Conservation (phyloP, 2,329 filamentous ascomycete genomes). For the Fusarium sp. region DNA sequence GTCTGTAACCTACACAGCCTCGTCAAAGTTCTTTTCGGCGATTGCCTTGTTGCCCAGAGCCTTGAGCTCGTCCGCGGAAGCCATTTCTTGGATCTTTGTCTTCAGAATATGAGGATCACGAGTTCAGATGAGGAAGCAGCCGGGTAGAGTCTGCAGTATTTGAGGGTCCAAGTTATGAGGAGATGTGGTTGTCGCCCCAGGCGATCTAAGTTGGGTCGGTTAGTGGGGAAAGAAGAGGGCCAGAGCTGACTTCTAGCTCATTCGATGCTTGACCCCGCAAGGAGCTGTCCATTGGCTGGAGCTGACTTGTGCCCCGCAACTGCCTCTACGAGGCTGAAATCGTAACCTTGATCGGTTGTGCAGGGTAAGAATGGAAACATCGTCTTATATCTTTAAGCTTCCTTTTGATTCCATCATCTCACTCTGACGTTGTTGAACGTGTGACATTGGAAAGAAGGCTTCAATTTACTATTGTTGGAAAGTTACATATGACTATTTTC, state of each 20-base stretch:
- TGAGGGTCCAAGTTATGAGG: conserved; percentile 35
- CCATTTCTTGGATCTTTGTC: conserved; percentile 54
- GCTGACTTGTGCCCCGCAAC: conserved; percentile 27
- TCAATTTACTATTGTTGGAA: neutral
- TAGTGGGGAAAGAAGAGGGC: conserved; percentile 48
- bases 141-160: conserved; percentile 24
- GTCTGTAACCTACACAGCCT: conserved; percentile 81
- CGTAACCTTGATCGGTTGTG: neutral
- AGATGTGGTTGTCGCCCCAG: conserved; percentile 38
- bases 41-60: conserved; percentile 99
- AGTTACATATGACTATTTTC: neutral
- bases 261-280: conserved; percentile 53
- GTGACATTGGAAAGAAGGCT: neutral
- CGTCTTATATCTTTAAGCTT: conserved; percentile 27
- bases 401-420: neutral
- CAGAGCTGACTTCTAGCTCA: conserved; percentile 56
- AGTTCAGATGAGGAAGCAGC: conserved; percentile 16
- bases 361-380: conserved; percentile 29
- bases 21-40: conserved; percentile 94
- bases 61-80: conserved; percentile 84
- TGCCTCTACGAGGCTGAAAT: conserved; percentile 31
- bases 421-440: neutral
- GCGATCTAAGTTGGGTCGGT: conserved; percentile 32
- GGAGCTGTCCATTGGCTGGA: conserved; percentile 47
- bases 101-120: conserved; percentile 21